phyloP scores from a whole-genome alignment of 2,329 filamentous ascomycete species.

The Pseudophaeomoniella oleicola region DNA sequence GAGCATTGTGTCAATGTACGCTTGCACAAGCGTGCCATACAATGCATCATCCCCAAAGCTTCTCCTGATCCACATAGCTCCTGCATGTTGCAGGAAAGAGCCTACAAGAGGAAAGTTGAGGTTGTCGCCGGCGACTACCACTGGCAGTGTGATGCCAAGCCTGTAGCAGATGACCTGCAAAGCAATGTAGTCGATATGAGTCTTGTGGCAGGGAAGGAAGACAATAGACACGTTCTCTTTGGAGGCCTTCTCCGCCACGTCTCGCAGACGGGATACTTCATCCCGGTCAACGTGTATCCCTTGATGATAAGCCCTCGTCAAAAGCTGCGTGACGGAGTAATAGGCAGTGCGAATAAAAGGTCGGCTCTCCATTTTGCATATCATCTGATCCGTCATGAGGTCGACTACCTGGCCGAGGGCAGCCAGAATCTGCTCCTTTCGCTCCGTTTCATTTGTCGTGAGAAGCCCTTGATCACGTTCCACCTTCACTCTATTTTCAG shows the following conservation, averaged over 20 bases:
- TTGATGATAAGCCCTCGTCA: constrained; percentile 90
- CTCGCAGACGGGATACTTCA: constrained; percentile 70
- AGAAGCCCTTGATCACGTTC: constrained; percentile 66
- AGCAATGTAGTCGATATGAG: constrained; percentile 91
- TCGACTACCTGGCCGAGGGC: constrained; percentile 70
- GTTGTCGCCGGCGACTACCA: constrained; percentile 91
- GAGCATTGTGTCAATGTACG: constrained; percentile 85
- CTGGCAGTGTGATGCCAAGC: constrained; percentile 72
- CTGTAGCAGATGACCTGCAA: constrained; percentile 92
- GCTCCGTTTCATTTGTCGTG: constrained; percentile 26
- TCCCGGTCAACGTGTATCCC: constrained; percentile 92
- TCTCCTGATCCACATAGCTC: constrained; percentile 51
- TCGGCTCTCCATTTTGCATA: constrained; percentile 97
- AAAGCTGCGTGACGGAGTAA: constrained; percentile 71
- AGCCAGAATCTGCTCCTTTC: constrained; percentile 51
- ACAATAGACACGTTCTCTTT: constrained; percentile 89
- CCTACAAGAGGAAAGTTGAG: constrained; percentile 87
- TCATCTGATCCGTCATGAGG: constrained; percentile 84
- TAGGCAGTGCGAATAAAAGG: constrained; percentile 84
- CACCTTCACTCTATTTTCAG: constrained; percentile 55
- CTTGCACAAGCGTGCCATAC: constrained; percentile 84
- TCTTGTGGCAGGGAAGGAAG: constrained; percentile 86
- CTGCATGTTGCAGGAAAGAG: constrained; percentile 84
- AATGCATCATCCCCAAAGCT: constrained; percentile 85
- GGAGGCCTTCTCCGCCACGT: constrained; percentile 68